These are phyloP conservation scores for Neurospora crassa DNA, from an alignment of 2,329 filamentous ascomycete genomes.

Conservation along the genomic window DNA sequence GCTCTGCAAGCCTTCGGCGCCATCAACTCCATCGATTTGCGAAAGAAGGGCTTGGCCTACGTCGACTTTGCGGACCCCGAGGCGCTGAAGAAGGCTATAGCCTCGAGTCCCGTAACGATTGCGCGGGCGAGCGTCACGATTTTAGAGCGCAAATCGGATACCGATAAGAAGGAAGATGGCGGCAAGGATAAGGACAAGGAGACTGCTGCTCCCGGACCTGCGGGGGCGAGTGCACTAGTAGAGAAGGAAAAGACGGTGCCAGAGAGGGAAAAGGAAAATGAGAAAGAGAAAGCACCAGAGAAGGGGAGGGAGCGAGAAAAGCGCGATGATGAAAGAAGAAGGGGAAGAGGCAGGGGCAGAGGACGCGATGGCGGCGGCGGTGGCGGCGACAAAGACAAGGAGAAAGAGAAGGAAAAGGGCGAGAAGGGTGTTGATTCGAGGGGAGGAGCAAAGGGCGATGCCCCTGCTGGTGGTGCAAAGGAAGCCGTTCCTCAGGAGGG, in stretches of 20 bases:
- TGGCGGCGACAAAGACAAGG: background rate
- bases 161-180: conserved; percentile 24
- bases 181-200: conserved; percentile 6
- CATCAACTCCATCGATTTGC: conserved; percentile 76
- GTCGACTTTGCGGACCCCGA: conserved; percentile 74
- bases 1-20: conserved; percentile 66
- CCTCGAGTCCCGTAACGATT: conserved; percentile 70
- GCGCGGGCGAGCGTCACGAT: conserved; percentile 83
- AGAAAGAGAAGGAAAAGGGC: background rate
- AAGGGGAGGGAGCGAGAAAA: background rate
- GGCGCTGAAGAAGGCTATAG: conserved; percentile 66
- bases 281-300: background rate
- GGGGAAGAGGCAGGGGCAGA: background rate
- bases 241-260: background rate
- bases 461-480: background rate
- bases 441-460: conserved; percentile 1
- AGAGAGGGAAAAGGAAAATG: background rate
- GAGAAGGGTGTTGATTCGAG: background rate
- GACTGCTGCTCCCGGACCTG: background rate
- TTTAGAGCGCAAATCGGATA: conserved; percentile 62
- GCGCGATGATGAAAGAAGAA: background rate
- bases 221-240: background rate
- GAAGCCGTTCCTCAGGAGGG: background rate
- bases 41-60: conserved; percentile 89
- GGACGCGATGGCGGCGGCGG: background rate